phyloP scores from a whole-genome alignment of 2,329 filamentous ascomycete genomes.

The Penicillium italicum region DNA sequence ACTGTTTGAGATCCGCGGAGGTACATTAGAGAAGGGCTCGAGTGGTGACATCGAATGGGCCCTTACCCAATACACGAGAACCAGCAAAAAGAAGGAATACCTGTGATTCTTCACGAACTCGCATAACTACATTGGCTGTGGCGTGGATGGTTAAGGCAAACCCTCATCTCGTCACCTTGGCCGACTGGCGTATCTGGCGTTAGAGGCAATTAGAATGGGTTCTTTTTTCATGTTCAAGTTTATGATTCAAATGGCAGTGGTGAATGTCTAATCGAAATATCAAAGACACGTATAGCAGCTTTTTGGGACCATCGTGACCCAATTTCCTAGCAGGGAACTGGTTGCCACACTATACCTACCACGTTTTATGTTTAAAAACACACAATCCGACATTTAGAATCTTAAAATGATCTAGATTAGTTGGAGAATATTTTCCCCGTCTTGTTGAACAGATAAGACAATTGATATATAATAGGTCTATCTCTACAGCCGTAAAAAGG shows the following conservation, averaged over 20 bases:
- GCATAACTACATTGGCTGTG: slow-evolving; percentile 17
- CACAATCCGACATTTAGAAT: too few relatives aligned
- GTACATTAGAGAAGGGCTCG: slow-evolving; percentile 82
- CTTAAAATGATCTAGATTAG: neutral
- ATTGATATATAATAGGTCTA: too few relatives aligned
- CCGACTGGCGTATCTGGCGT: slow-evolving; percentile 33
- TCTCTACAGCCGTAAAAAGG: too few relatives aligned
- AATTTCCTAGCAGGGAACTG: too few relatives aligned
- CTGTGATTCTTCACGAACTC: slow-evolving; percentile 50
- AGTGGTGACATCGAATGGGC: slow-evolving; percentile 97
- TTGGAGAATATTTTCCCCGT: neutral
- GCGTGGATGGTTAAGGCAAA: slow-evolving; percentile 18
- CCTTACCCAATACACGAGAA: slow-evolving; percentile 90
- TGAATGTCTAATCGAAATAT: neutral
- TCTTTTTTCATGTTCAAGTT: slow-evolving; percentile 21
- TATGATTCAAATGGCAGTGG: neutral
- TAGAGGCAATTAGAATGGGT: slow-evolving; percentile 20
- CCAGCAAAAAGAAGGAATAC: slow-evolving; percentile 92
- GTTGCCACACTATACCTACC: neutral
- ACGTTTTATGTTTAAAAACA: too few relatives aligned
- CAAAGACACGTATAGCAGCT: neutral
- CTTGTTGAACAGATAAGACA: neutral
- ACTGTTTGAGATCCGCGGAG: slow-evolving; percentile 85
- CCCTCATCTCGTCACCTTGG: slow-evolving; percentile 14
- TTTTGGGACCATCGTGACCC: neutral